Base-by-base conservation (phyloP, 768 basidiomycete species). In the Trametes cubensis region DNA sequence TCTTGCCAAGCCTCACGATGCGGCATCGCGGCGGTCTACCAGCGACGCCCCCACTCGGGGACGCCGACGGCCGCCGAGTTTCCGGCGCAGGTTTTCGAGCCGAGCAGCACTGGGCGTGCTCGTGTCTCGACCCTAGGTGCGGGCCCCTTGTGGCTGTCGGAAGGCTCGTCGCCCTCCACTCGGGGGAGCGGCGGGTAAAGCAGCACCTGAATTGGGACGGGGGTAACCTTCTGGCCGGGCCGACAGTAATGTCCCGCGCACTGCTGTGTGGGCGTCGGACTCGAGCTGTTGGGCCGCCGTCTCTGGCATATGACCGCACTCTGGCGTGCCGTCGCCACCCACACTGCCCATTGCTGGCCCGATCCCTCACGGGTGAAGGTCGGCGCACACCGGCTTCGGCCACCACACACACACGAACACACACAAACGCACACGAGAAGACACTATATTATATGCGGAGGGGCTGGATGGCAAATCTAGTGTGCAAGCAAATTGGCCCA, bases 121-220 rank as follows among this genome's bases (percentile, higher is more conserved):
- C 56, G 28, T 21, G 25, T 38, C 46, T 40, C 11, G 34, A 23
- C 56, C 56, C 47, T 26, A 20, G 45, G 56, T 39, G 47, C 56
- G 56, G 39, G 28, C 56, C 46, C 34, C 15, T 40, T 18, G 56
- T 18, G 56, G 56, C 56, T 58, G 25, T 23, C 56, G 34, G 56
- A 58, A 7, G 46, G 47, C 34, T 18, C 21, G 51, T 47, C 30
- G 45, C 34, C 10, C n/a, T 40, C 56, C 18, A 15, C 34, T 34
- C 48, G 48, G 46, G n/a, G 11, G 56, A 38, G 11, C 34, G 46
- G 5, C 23, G 20, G 34, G 34, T 21, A 48, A 38, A n/a, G 14
- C 30, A 47, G 45, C 28, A 30, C 45, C 55, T 38, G 46, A 57
- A 47, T 55, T 48, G 30, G 55, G 45, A 30, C 46, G 45, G 55